phyloP scores from a whole-genome alignment of 1,284 basidiomycete species.

The Rhodotorula sp. region DNA sequence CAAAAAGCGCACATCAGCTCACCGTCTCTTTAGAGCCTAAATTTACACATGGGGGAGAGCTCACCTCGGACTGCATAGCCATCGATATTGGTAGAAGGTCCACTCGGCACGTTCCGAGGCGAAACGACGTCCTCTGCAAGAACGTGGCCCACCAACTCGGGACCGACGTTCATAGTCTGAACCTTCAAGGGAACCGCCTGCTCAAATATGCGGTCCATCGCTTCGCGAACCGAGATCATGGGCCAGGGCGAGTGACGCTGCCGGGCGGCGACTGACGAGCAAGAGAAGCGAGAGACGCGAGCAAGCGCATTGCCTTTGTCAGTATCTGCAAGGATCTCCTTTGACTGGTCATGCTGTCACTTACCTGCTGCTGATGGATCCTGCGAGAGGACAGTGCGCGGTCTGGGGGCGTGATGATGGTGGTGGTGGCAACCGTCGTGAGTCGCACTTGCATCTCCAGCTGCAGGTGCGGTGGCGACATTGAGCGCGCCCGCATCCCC shows the following conservation, averaged over 20 bases:
- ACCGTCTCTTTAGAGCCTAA: background rate
- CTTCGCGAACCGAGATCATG: conserved; percentile 65
- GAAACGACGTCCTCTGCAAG: conserved; percentile 73
- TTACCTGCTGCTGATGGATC: conserved; percentile 58
- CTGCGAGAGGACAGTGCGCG: conserved; percentile 62
- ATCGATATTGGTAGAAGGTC: conserved; percentile 75
- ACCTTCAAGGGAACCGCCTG: conserved; percentile 56
- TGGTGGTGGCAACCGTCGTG: conserved; percentile 47
- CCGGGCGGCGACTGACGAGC: conserved; percentile 59
- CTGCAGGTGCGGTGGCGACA: background rate
- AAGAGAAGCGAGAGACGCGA: too few species aligned
- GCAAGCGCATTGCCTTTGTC: background rate
- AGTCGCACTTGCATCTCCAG: background rate
- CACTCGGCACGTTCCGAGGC: conserved; percentile 54
- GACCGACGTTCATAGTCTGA: conserved; percentile 55
- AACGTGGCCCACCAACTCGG: conserved; percentile 63
- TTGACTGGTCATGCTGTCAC: too few species aligned
- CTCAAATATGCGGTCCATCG: conserved; percentile 60
- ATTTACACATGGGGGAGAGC: background rate
- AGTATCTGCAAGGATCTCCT: too few species aligned
- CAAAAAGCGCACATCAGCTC: background rate
- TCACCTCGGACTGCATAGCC: conserved; percentile 67
- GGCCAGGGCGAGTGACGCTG: conserved; percentile 74
- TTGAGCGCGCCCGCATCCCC: too few species aligned
- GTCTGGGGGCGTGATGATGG: conserved; percentile 45